A percentile compares a stretch with the other conserved stretches of the same genome.
Conservation (phyloP, 176 grass and related monocot genomes). For the Saccharum officinarum region DNA sequence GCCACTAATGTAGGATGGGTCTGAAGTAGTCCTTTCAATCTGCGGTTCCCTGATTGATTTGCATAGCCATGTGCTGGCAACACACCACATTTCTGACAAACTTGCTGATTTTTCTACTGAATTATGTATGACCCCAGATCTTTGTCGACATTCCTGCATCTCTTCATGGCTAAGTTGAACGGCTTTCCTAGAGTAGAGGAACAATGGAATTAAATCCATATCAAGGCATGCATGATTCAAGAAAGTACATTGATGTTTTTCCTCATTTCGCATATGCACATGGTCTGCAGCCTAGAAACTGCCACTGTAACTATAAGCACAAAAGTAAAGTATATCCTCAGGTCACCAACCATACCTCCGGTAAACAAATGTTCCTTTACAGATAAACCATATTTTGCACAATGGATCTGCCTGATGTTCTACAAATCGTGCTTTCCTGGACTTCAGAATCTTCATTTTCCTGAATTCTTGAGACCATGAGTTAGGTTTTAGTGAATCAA, state of each 20-base stretch:
- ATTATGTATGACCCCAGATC: not conserved
- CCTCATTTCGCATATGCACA: not conserved
- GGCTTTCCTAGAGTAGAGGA: conserved; percentile 24
- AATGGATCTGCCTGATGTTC: conserved; percentile 40
- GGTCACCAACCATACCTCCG: conserved; percentile 37
- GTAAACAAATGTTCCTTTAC: conserved; percentile 51
- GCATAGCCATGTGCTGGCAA: conserved; percentile 45
- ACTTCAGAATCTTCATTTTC: conserved; percentile 53
- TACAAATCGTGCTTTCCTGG: conserved; percentile 46
- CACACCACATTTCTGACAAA: conserved; percentile 40
- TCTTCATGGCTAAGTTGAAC: conserved; percentile 26
- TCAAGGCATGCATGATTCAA: not conserved
- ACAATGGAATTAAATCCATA: conserved; percentile 5
- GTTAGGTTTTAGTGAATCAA: conserved; percentile 39
- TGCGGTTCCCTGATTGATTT: conserved; percentile 23
- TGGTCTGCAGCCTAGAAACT: not conserved
- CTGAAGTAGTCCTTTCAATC: conserved; percentile 27
- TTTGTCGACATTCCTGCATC: conserved; percentile 1
- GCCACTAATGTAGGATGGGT: not conserved
- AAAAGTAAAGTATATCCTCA: conserved; percentile 7
- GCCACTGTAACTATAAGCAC: not conserved
- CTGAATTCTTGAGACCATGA: conserved; percentile 42
- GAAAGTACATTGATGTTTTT: not conserved
- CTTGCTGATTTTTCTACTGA: conserved; percentile 17
- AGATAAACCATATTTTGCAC: conserved; percentile 67